A percentile compares a stretch with the other conserved stretches of the same genome.
Evolutionary conservation across 257 asterid genomes (phyloP).

Genomic region (Penstemon newberryi): DNA sequence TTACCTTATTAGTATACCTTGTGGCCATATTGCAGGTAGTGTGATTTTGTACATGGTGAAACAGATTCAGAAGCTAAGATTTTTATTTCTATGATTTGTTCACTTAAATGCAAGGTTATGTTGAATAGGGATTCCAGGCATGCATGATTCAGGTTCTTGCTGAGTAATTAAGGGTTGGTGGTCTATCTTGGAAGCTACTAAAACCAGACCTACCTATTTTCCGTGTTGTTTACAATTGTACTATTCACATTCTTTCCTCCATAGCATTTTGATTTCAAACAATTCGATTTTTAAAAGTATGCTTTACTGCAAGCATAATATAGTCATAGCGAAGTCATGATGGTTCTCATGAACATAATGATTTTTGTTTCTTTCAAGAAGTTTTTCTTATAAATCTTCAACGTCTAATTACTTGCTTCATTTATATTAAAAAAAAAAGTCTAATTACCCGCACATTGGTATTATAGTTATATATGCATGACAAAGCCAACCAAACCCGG

Average conservation of each 20-base stretch:
- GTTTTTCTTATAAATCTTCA: constrained; percentile 3
- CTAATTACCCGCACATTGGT: constrained; percentile 20
- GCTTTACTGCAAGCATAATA: constrained; percentile 2
- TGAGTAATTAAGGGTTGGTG: constrained; percentile 1
- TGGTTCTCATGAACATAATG: constrained; percentile 6
- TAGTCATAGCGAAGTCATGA: background rate
- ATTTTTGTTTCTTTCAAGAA: constrained; percentile 11
- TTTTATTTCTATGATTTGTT: background rate
- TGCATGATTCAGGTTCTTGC: constrained; percentile 13
- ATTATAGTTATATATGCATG: constrained; percentile 14
- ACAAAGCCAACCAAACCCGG: background rate
- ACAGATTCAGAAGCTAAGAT: constrained; percentile 4
- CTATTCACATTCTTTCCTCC: constrained; percentile 12
- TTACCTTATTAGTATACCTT: constrained; percentile 7
- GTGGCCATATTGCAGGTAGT: constrained; percentile 13
- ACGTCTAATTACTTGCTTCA: constrained; percentile 16
- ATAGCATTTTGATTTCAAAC: constrained; percentile 7
- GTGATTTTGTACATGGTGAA: background rate
- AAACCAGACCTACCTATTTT: constrained; percentile 6
- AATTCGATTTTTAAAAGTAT: background rate
- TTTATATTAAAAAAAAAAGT: no score
- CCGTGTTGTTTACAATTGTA: background rate
- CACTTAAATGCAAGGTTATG: constrained; percentile 9
- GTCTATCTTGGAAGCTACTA: constrained; percentile 19
- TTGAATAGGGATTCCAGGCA: constrained; percentile 5